These are phyloP conservation scores for Cutaneotrichosporon mucoides DNA, from an alignment of 1,284 basidiomycete genomes.

Conservation along the genomic window DNA sequence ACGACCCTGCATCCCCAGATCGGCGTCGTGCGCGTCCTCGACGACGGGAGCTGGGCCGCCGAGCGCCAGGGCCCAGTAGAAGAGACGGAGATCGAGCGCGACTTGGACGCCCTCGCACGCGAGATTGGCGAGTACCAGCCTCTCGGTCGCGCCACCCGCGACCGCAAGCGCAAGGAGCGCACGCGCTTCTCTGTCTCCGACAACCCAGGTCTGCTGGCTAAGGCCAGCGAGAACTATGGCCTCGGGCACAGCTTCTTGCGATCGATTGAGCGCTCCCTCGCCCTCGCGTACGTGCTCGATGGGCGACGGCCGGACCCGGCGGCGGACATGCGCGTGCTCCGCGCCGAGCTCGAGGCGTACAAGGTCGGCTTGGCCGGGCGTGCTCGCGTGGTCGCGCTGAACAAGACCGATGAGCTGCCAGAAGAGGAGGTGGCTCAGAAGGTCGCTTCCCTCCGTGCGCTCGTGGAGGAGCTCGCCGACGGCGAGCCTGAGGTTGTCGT, in stretches of 20 bases:
- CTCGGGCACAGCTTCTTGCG: slow-evolving; percentile 91
- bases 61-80: slow-evolving; percentile 56
- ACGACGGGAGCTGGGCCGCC: slow-evolving; percentile 68
- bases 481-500: slow-evolving; percentile 62
- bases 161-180: slow-evolving; percentile 52
- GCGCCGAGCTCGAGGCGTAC: slow-evolving; percentile 79
- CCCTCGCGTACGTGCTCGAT: slow-evolving; percentile 90
- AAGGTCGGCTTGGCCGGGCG: slow-evolving; percentile 70
- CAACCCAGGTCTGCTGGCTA: slow-evolving; percentile 85
- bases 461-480: slow-evolving; percentile 26
- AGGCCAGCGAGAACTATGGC: slow-evolving; percentile 82
- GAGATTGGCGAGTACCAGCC: slow-evolving; percentile 32
- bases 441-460: slow-evolving; percentile 49
- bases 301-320: slow-evolving; percentile 66
- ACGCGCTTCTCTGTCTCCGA: slow-evolving; percentile 94
- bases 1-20: slow-evolving; percentile 94
- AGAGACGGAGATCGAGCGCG: slow-evolving; percentile 64
- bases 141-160: slow-evolving; percentile 11
- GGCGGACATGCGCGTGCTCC: slow-evolving; percentile 68
- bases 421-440: slow-evolving; percentile 35
- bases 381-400: slow-evolving; percentile 78
- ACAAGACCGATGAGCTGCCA: slow-evolving; percentile 83
- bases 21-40: slow-evolving; percentile 81
- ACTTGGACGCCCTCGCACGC: slow-evolving; percentile 48
- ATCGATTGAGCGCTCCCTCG: slow-evolving; percentile 85